A percentile compares a stretch with the other conserved stretches of the same genome.
phyloP scores from a whole-genome alignment of 129 eudicot genomes.

The Helichrysum umbraculigerum region DNA sequence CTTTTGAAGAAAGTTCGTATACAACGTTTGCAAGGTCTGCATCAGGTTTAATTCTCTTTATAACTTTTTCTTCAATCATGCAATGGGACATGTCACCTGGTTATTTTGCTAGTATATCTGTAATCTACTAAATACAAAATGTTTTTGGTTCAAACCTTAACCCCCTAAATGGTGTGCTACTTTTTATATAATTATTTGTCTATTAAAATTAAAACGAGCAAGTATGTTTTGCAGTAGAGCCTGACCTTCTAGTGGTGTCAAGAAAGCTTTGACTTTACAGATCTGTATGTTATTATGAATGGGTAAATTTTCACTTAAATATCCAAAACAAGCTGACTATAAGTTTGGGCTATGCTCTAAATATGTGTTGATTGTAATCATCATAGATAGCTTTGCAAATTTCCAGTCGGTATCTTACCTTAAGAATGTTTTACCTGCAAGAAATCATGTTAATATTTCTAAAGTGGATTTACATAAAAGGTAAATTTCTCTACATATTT shows the following conservation, averaged over 20 bases:
- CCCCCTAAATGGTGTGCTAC: conserved; percentile 2
- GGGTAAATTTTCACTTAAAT: neutral
- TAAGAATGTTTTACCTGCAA: conserved; percentile 5
- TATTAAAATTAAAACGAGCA: neutral
- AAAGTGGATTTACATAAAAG: neutral
- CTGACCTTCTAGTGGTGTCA: conserved; percentile 10
- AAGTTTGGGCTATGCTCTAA: neutral
- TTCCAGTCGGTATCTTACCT: neutral
- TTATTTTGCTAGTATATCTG: neutral
- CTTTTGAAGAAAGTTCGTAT: conserved; percentile 99
- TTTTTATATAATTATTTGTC: neutral
- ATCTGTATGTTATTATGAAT: conserved; percentile 10
- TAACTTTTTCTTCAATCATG: conserved; percentile 19
- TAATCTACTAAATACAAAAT: conserved; percentile 9
- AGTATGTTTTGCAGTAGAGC: conserved; percentile 1
- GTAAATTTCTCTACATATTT: conserved; percentile 6
- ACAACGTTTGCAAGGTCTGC: conserved; percentile 97
- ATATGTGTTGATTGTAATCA: conserved; percentile 4
- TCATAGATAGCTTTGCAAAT: neutral
- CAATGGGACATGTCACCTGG: neutral
- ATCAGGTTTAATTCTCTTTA: conserved; percentile 72
- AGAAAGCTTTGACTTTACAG: neutral
- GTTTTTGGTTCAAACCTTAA: conserved; percentile 5
- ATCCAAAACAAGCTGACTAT: neutral
- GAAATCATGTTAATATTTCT: neutral